phyloP scores from a whole-genome alignment of 257 asterid genomes.

The Gentiana dahurica region DNA sequence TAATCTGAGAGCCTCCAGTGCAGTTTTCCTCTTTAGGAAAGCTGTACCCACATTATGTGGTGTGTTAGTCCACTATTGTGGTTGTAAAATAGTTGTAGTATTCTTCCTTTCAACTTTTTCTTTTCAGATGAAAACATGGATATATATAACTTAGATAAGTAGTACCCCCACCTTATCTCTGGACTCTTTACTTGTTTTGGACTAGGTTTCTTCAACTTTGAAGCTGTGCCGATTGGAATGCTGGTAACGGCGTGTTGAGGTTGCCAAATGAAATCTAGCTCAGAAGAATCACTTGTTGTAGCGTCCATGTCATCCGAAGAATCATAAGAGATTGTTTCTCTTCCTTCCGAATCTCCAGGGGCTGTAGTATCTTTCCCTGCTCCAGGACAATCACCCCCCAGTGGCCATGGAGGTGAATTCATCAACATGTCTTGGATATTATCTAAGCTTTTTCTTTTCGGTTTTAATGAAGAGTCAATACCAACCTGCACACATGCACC shows the following conservation, averaged over 20 bases:
- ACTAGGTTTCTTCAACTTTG: conserved; percentile 42
- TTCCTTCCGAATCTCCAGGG: conserved; percentile 25
- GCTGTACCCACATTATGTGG: no score
- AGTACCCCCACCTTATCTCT: conserved; percentile 29
- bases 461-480: conserved; percentile 21
- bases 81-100: no score
- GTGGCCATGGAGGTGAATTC: conserved; percentile 42
- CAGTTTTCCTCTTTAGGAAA: no score
- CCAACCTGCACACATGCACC: conserved; percentile 22
- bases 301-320: conserved; percentile 46
- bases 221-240: conserved; percentile 24
- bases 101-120: not conserved
- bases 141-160: no score
- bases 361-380: conserved; percentile 28
- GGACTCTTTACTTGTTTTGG: conserved; percentile 36
- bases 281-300: conserved; percentile 69
- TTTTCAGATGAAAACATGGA: not conserved
- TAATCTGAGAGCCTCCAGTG: no score
- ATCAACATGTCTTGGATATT: conserved; percentile 25
- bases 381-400: conserved; percentile 18
- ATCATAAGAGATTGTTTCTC: conserved; percentile 21
- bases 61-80: no score
- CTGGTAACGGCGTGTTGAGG: conserved; percentile 23
- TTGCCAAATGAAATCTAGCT: conserved; percentile 43
- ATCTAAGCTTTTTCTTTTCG: conserved; percentile 59